Evolutionary conservation across 2,329 filamentous ascomycete species (phyloP), one percentile per base, ranked within the genome.

Genomic region (Mycosphaerella arachidis): DNA sequence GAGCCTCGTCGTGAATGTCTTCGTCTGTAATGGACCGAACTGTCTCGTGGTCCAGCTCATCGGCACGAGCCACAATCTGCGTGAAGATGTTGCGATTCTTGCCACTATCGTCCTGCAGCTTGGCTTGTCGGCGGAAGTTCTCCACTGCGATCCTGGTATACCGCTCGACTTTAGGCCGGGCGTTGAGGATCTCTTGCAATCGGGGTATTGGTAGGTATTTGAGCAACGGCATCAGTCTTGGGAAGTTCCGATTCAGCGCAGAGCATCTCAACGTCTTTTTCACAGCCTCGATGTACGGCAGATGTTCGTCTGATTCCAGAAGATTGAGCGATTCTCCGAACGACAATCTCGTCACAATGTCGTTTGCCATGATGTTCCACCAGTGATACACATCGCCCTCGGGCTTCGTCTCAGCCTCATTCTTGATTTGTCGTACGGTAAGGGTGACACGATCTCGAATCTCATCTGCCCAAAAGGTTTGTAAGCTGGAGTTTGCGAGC

Each of bases 291-390:
- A 64, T 64, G 18, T 64, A 64, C 1, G 48, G 48, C 13, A 64
- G 48, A 30, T 64, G 56, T 59, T 64, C 57, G 51, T 62, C 62
- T 16, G 59, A 60, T 33, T 64, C 59, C 29, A 78, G 60, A 68
- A 76, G 73, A 6, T 69, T 63, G 50, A 77, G 75, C 1, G 67
- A 69, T 51, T 75, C 71, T 20, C 75, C 75, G 62, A 77, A 77
- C 9, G 68, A 70, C 6, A 77, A 59, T 54, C 73, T 67, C 4
- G 70, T 72, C 30, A 72, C 71, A 10, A 77, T 68, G 64, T 77
- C 75, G 0, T 73, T 72, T 16, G 74, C 71, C 66, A 76, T 69
- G 20, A 75, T 74, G 72, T 61, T 63, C 73, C 56, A 70, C 75
- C 75, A 77, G 53, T 74, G 73, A 46, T 74, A 65, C 8, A 76